A percentile compares a stretch with the other conserved stretches of the same genome.
These are phyloP conservation scores for Scedosporium minutisporum DNA, from an alignment of 2,329 filamentous ascomycete genomes.

Conservation along the genomic window DNA sequence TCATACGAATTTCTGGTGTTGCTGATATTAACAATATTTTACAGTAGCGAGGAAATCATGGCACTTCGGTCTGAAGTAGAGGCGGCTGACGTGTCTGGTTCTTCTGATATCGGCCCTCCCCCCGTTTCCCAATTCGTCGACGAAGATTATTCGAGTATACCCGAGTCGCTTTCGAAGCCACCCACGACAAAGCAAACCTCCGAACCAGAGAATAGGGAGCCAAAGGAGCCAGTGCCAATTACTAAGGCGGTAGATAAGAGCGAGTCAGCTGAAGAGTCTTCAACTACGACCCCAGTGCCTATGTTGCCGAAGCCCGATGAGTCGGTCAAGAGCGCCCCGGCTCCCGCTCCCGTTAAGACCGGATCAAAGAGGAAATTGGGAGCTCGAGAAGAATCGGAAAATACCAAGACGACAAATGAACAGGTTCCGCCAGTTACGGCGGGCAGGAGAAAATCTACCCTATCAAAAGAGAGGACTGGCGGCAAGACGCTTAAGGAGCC, in stretches of 20 bases:
- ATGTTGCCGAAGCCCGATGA: neutral
- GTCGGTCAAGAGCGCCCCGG: conserved; percentile 8
- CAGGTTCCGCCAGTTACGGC: neutral
- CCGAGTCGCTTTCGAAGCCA: neutral
- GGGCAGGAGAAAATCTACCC: neutral
- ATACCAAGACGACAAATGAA: conserved; percentile 5
- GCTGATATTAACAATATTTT: conserved; percentile 18
- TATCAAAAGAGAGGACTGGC: conserved; percentile 19
- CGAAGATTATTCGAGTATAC: conserved; percentile 24
- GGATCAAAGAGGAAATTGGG: conserved; percentile 50
- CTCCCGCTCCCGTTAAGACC: conserved; percentile 25
- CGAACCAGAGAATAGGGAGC: conserved; percentile 5
- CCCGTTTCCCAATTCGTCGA: conserved; percentile 51
- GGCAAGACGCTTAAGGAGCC: conserved; percentile 38
- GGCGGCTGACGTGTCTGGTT: conserved; percentile 41
- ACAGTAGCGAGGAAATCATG: conserved; percentile 45
- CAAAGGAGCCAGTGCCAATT: neutral
- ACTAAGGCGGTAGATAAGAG: neutral
- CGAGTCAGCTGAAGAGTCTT: neutral
- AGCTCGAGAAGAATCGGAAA: conserved; percentile 43
- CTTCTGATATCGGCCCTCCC: conserved; percentile 59
- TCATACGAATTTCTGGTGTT: conserved; percentile 1
- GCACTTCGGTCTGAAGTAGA: conserved; percentile 43
- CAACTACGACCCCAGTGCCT: neutral
- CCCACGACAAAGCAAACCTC: neutral